Base-by-base conservation (phyloP, 345 rosid genomes). In the Trapa incisa region DNA sequence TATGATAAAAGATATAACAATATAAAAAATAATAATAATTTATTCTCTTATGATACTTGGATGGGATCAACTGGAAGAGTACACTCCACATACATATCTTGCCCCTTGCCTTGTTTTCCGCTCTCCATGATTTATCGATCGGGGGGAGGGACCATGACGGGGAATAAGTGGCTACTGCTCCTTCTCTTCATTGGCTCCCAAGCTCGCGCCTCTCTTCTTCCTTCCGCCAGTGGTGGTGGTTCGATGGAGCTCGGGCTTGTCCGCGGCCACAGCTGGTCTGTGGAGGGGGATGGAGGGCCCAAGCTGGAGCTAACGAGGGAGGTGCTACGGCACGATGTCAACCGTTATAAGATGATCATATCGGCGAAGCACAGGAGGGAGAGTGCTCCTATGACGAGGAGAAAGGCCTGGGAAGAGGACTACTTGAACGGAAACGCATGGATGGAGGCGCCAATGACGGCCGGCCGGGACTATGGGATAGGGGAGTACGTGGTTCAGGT, bases 401-500 rank as follows among this genome's bases (percentile, higher is more conserved):
- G 75, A 62, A 16, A 67, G 45, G 70, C n/a, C 2, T 32, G 29
- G 71, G 71, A 48, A 65, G 53, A 45, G 38, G 41, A 38, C 32
- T 58, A 38, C 15, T 3, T 58, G 37, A 58, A 58, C 16, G 38
- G 32, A 9, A 58, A 1, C 7, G 53, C 42, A 9, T 74, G 75
- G 68, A 48, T 81, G 0, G 71, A 71, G 75, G 68, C 79, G 83
- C 68, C 84, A 22, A 35, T 87, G 7, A 70, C 62, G 5, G 67
- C 93, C 0, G 93, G 83, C 0, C 68, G 73, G 33, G 88, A 87
- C 65, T 75, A 38, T 58, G 85, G 86, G 12, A 70, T 70, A 7
- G 88, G 80, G 14, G 75, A 80, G 83, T 87, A 87, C 75, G 69
- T 85, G 38, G 77, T 79, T 38, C 69, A 75, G 15, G 35, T 85